Percentiles rank a stretch among this genome's conserved stretches.
Evolutionary conservation across 139 green algal species (phyloP).

Genomic region (Micromonas pusilla): DNA sequence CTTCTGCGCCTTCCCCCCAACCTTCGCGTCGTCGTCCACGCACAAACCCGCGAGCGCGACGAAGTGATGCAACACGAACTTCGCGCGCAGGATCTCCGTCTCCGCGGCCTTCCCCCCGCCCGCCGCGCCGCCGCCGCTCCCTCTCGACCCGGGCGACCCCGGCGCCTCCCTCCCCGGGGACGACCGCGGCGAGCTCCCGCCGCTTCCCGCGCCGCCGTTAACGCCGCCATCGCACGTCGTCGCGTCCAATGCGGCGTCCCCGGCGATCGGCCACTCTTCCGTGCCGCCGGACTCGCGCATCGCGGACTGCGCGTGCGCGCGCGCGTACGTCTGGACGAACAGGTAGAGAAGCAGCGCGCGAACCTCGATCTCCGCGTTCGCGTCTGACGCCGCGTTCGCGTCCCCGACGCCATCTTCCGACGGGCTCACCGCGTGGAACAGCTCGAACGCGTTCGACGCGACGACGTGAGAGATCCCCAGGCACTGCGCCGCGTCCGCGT

Average conservation of each 20-base stretch:
- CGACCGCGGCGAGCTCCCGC: too few relatives aligned
- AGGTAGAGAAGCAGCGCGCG: neutral
- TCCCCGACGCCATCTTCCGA: neutral
- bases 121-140: too few relatives aligned
- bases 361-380: neutral
- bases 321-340: neutral
- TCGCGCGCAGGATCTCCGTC: neutral
- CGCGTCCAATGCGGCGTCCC: too few relatives aligned
- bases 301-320: neutral
- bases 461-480: neutral
- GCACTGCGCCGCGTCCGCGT: neutral
- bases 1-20: too few relatives aligned
- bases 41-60: neutral
- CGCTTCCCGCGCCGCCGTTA: neutral
- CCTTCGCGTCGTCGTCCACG: neutral
- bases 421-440: neutral
- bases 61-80: neutral
- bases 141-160: too few relatives aligned
- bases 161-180: too few relatives aligned
- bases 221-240: too few relatives aligned
- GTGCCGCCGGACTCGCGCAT: neutral
- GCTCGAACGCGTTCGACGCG: neutral
- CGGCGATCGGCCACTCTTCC: too few relatives aligned
- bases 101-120: too few relatives aligned
- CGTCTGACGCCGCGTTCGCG: too few relatives aligned